Conservation (phyloP, 139 green algal genomes). For the Tetraselmis chui region DNA sequence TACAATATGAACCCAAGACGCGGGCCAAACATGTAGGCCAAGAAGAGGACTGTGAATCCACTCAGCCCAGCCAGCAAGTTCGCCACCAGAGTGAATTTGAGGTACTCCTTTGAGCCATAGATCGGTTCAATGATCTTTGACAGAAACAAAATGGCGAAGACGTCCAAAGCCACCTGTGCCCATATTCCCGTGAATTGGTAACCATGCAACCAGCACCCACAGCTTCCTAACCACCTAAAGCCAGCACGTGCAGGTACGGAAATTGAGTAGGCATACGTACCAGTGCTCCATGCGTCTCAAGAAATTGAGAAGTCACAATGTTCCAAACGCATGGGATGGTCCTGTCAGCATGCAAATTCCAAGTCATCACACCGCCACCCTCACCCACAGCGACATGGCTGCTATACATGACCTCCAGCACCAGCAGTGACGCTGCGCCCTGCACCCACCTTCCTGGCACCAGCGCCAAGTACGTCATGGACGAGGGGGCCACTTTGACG, state of each 20-base stretch:
- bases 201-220: too few species aligned
- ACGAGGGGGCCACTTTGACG: background rate
- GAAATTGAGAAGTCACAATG: background rate
- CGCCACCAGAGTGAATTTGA: background rate
- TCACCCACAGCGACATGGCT: too few species aligned
- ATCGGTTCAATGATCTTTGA: background rate
- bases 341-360: too few species aligned
- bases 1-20: background rate
- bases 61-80: background rate
- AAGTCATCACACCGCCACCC: background rate
- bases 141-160: background rate
- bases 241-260: too few species aligned
- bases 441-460: background rate
- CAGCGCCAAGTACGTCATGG: background rate
- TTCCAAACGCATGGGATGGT: background rate
- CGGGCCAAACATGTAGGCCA: background rate
- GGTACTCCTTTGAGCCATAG: background rate
- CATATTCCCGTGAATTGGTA: too few species aligned
- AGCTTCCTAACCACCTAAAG: too few species aligned
- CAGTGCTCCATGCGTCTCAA: background rate
- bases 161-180: background rate
- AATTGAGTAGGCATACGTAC: too few species aligned
- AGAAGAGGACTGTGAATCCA: background rate
- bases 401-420: too few species aligned
- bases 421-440: too few species aligned